Conservation (phyloP, 2,329 filamentous ascomycete genomes). For the Grosmannia clavigera region DNA sequence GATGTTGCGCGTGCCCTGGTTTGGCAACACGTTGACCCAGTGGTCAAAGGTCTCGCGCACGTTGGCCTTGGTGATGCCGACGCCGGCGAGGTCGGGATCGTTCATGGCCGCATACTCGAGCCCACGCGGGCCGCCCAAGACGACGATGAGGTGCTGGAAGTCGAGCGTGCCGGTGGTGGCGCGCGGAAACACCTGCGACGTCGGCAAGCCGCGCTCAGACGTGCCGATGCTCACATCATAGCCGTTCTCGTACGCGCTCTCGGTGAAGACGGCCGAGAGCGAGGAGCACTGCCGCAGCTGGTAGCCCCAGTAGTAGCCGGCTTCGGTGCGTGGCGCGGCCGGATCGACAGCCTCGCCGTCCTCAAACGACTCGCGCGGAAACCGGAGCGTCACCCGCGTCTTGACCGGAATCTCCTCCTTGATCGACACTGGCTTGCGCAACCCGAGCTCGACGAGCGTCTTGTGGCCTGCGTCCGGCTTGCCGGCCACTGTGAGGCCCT, state of each 20-base stretch:
- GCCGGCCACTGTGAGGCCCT: conserved; percentile 53
- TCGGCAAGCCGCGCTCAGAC: conserved; percentile 57
- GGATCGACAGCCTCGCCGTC: conserved; percentile 53
- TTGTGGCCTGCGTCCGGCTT: conserved; percentile 27
- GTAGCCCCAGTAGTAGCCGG: conserved; percentile 82
- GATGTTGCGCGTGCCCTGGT: conserved; percentile 72
- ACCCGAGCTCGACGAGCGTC: conserved; percentile 47
- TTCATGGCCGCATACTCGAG: conserved; percentile 63
- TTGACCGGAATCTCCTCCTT: conserved; percentile 51
- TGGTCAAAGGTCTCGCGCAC: conserved; percentile 66
- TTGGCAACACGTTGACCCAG: conserved; percentile 71
- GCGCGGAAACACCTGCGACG: conserved; percentile 32
- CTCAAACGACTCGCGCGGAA: conserved; percentile 34
- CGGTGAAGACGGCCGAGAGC: conserved; percentile 64
- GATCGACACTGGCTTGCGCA: conserved; percentile 43
- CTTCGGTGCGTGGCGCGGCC: conserved; percentile 55
- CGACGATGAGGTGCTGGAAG: conserved; percentile 63
- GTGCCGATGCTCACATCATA: conserved; percentile 79
- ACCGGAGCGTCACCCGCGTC: conserved; percentile 61
- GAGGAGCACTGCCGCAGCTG: conserved; percentile 52
- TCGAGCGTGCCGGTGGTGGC: conserved; percentile 23
- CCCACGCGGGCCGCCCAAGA: conserved; percentile 71
- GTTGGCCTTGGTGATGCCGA: conserved; percentile 51
- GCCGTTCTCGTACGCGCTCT: conserved; percentile 60
- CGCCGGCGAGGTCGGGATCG: conserved; percentile 39